Percentiles rank a stretch among this genome's conserved stretches.
These are phyloP conservation scores for Lepraria neglecta DNA, from an alignment of 495 filamentous ascomycete species.

Conservation along the genomic window DNA sequence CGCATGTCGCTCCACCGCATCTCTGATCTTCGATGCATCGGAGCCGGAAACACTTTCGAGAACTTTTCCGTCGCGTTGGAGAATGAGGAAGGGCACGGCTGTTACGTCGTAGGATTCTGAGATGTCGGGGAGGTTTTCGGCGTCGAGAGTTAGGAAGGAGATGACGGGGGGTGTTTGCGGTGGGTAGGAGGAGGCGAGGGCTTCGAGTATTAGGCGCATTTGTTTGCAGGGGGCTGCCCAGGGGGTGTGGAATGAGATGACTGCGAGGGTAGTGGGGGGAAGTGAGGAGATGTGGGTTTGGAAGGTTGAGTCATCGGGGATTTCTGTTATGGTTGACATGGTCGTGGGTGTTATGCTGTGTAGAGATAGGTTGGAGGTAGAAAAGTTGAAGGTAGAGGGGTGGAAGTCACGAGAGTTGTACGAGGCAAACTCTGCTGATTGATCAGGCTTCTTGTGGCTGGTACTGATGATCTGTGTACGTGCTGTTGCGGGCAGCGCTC, in stretches of 20 bases:
- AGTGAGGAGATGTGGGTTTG: conserved; percentile 54
- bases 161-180: conserved; percentile 56
- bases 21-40: conserved; percentile 73
- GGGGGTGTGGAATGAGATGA: conserved; percentile 89
- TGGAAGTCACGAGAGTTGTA: background rate
- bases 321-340: conserved; percentile 71
- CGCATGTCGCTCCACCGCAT: conserved; percentile 75
- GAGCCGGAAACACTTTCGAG: conserved; percentile 81
- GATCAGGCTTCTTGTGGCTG: too few relatives aligned
- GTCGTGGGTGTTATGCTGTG: conserved; percentile 10
- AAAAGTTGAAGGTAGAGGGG: background rate
- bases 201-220: conserved; percentile 79
- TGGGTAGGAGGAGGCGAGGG: conserved; percentile 77
- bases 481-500: background rate
- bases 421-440: background rate
- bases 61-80: conserved; percentile 61
- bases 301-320: conserved; percentile 65
- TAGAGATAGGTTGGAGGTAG: background rate
- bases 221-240: conserved; percentile 97
- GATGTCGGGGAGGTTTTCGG: conserved; percentile 81
- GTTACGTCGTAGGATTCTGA: conserved; percentile 87
- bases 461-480: background rate
- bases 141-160: conserved; percentile 81
- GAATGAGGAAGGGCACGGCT: conserved; percentile 84
- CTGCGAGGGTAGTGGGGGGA: conserved; percentile 59